These are phyloP conservation scores for Balakata baccata DNA, from an alignment of 345 rosid genomes.

Conservation along the genomic window DNA sequence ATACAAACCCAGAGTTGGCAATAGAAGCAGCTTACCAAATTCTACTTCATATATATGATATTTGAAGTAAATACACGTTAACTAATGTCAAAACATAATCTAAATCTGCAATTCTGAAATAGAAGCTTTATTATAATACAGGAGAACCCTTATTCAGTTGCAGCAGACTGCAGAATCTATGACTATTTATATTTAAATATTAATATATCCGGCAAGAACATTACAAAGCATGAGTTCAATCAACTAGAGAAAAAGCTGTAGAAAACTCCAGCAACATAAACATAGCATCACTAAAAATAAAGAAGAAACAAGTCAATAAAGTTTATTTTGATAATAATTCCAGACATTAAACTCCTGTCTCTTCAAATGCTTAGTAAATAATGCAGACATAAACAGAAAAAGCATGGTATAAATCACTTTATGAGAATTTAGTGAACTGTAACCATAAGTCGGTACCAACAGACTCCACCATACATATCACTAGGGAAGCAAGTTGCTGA, in stretches of 20 bases:
- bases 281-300: neutral
- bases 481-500: too few species aligned
- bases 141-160: neutral
- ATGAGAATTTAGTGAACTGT: neutral
- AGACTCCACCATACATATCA: neutral
- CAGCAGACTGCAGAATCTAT: neutral
- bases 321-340: neutral
- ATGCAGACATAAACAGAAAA: too few species aligned
- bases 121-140: neutral
- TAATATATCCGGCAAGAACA: neutral
- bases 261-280: neutral
- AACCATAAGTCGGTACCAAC: neutral
- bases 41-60: neutral
- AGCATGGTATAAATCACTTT: too few species aligned
- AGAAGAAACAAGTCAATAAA: neutral
- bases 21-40: conserved; percentile 5
- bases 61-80: neutral
- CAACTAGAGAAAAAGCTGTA: neutral
- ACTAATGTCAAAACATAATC: neutral
- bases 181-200: neutral
- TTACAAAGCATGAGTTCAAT: neutral
- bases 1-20: conserved; percentile 4
- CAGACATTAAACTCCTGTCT: neutral
- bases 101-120: neutral
- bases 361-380: too few species aligned